Conservation (phyloP, 345 rosid species). For the Corchorus olitorius region DNA sequence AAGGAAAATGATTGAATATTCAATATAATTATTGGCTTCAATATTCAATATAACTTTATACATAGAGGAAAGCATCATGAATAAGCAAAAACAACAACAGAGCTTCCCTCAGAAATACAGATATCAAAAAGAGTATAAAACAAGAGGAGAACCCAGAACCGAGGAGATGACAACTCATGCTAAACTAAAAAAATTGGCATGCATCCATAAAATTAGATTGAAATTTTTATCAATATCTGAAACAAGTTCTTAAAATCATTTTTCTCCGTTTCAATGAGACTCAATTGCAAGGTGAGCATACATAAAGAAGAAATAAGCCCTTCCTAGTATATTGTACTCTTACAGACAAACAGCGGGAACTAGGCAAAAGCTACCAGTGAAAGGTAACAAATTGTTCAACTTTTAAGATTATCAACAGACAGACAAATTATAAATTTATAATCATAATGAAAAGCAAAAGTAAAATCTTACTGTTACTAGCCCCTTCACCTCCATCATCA, state of each 20-base stretch:
- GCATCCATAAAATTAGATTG: not conserved
- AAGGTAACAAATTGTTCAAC: not conserved
- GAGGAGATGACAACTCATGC: not conserved
- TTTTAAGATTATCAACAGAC: not conserved
- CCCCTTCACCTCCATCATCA: constrained; percentile 36
- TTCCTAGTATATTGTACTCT: not conserved
- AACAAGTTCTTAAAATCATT: not conserved
- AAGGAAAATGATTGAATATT: not conserved
- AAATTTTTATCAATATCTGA: not conserved
- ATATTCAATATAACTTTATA: not conserved
- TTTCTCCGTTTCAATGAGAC: not conserved
- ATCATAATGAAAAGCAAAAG: not conserved
- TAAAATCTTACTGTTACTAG: constrained; percentile 38
- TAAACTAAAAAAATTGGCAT: not conserved
- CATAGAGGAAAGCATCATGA: not conserved
- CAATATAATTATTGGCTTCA: too few species aligned
- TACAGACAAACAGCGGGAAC: not conserved
- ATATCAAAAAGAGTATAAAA: not conserved
- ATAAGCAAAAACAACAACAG: not conserved
- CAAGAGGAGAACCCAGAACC: not conserved
- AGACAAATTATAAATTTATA: not conserved
- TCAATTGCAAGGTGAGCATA: not conserved
- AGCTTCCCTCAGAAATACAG: not conserved
- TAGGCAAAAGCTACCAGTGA: not conserved
- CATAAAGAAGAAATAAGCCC: not conserved